Percentiles rank a stretch among this genome's conserved stretches.
Evolutionary conservation across 768 basidiomycete species (phyloP).

Genomic region (Termitomyces sp.): DNA sequence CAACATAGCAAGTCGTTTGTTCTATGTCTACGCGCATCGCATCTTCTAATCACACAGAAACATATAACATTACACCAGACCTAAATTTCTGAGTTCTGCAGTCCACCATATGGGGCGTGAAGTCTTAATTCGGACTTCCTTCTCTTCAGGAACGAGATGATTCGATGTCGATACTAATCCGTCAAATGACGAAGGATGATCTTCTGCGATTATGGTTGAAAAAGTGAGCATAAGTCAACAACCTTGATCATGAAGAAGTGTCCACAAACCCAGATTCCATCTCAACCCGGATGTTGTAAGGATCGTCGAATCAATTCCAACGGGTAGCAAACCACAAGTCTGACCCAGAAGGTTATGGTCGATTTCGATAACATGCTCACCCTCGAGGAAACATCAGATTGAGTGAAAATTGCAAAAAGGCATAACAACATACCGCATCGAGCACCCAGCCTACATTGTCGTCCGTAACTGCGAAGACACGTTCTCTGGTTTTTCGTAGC

Average conservation of each 20-base stretch:
- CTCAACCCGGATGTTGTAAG: constrained; percentile 80
- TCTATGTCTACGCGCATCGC: neutral
- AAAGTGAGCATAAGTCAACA: neutral
- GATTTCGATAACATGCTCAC: constrained; percentile 73
- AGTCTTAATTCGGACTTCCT: constrained; percentile 68
- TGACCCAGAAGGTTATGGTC: constrained; percentile 72
- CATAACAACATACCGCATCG: constrained; percentile 43
- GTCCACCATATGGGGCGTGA: constrained; percentile 89
- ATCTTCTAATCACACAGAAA: neutral
- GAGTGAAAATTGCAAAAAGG: neutral
- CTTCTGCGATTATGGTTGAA: constrained; percentile 30
- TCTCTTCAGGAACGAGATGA: constrained; percentile 67
- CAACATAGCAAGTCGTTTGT: too few species aligned
- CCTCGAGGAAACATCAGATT: constrained; percentile 38
- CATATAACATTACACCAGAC: constrained; percentile 5
- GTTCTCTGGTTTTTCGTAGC: constrained; percentile 52
- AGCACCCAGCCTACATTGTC: constrained; percentile 92
- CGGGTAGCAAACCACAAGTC: constrained; percentile 93
- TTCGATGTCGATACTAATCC: constrained; percentile 92
- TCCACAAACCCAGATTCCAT: constrained; percentile 79
- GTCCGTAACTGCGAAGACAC: constrained; percentile 78
- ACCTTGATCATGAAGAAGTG: neutral
- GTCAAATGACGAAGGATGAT: constrained; percentile 70
- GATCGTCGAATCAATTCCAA: constrained; percentile 72
- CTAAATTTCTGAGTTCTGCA: constrained; percentile 50